Percentiles rank a stretch among this genome's conserved stretches.
phyloP scores from a whole-genome alignment of 129 eudicot genomes.

The sunflower (Helianthus annuus) region HanXRQr2.0-SUNRISE NC_035436.2:137690311-137690810 shows the following conservation, averaged over 20 bases:
- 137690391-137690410: no score
- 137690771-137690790: no score
- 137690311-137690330: background rate
- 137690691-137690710: slow-evolving; percentile 12
- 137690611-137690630: slow-evolving; percentile 10
- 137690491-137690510: background rate
- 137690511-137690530: background rate
- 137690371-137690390: no score
- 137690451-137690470: no score
- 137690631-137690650: slow-evolving; percentile 17
- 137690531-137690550: slow-evolving; percentile 15
- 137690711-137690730: slow-evolving; percentile 3
- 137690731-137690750: background rate
- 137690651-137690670: slow-evolving; percentile 1
- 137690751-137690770: no score
- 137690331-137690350: no score
- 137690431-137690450: no score
- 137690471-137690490: slow-evolving; percentile 3
- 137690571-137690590: slow-evolving; percentile 9
- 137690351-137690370: no score
- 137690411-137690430: no score
- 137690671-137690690: slow-evolving; percentile 8
- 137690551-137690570: slow-evolving; percentile 18
- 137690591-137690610: slow-evolving; percentile 12
- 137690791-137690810: no score